Conservation (phyloP, 495 filamentous ascomycete species). For the Xeromyces bisporus region DNA sequence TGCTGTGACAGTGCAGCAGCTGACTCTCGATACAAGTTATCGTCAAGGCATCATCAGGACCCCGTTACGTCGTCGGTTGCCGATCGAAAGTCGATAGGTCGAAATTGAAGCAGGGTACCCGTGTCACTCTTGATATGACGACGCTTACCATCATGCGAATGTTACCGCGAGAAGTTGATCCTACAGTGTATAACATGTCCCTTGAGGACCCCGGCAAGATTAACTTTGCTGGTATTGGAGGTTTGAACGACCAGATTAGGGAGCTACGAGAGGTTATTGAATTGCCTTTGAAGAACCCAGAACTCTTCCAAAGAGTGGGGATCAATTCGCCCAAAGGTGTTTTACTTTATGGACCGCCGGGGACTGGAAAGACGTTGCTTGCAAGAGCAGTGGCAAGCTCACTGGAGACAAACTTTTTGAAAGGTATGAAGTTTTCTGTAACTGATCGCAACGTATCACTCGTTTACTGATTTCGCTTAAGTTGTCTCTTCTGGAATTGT, state of each 20-base stretch:
- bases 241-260: constrained; percentile 95
- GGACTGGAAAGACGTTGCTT: constrained; percentile 92
- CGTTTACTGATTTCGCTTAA: constrained; percentile 22
- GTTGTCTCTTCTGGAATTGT: constrained; percentile 99
- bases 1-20: constrained; percentile 1
- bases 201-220: constrained; percentile 95
- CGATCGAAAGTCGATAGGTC: constrained; percentile 92
- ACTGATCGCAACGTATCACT: neutral
- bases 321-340: constrained; percentile 99
- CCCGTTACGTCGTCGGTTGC: constrained; percentile 96
- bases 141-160: constrained; percentile 99
- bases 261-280: constrained; percentile 98
- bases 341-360: constrained; percentile 89
- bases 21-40: constrained; percentile 36
- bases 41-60: constrained; percentile 88
- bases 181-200: constrained; percentile 99
- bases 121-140: constrained; percentile 98
- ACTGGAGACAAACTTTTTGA: constrained; percentile 95
- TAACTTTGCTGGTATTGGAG: constrained; percentile 97
- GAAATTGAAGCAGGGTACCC: constrained; percentile 94
- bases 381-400: constrained; percentile 93
- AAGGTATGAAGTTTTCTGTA: constrained; percentile 39
- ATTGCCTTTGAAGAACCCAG: constrained; percentile 93
- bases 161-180: constrained; percentile 96
- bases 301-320: constrained; percentile 89